A percentile compares a stretch with the other conserved stretches of the same genome.
Conservation (phyloP, 768 basidiomycete genomes). For the Tricholoma furcatifolium region DNA sequence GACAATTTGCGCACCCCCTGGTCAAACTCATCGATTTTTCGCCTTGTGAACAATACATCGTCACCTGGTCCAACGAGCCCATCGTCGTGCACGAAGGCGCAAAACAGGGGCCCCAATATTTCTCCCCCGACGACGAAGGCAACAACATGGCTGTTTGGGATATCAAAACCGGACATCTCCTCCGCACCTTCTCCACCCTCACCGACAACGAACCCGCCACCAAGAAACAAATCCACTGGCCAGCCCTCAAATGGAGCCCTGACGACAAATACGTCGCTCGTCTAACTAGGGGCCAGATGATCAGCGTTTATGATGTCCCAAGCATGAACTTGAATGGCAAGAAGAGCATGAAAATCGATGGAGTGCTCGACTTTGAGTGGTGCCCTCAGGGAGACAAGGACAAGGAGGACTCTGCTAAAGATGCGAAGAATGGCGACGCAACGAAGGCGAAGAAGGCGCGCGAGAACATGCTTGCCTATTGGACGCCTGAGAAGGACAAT, state of each 20-base stretch:
- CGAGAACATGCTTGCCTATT: slow-evolving; percentile 95
- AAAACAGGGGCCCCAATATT: slow-evolving; percentile 78
- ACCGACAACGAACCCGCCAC: slow-evolving; percentile 56
- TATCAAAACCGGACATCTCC: slow-evolving; percentile 86
- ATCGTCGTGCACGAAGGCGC: slow-evolving; percentile 83
- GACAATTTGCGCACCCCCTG: slow-evolving; percentile 92
- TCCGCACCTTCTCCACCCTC: slow-evolving; percentile 83
- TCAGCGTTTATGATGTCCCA: slow-evolving; percentile 95
- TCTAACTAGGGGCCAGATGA: slow-evolving; percentile 86
- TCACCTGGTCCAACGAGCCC: slow-evolving; percentile 96
- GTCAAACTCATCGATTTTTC: slow-evolving; percentile 98
- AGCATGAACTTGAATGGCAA: slow-evolving; percentile 93
- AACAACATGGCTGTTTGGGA: slow-evolving; percentile 99
- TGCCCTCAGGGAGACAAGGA: slow-evolving; percentile 92
- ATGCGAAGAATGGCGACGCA: slow-evolving; percentile 34
- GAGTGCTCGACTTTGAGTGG: slow-evolving; percentile 98
- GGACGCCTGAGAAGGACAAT: slow-evolving; percentile 96
- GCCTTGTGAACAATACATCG: slow-evolving; percentile 92
- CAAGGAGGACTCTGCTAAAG: slow-evolving; percentile 65
- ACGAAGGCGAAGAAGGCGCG: slow-evolving; percentile 62
- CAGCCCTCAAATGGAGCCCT: slow-evolving; percentile 93
- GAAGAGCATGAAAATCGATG: slow-evolving; percentile 96
- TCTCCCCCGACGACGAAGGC: slow-evolving; percentile 93
- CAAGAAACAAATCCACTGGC: slow-evolving; percentile 92
- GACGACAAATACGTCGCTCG: slow-evolving; percentile 95